These are phyloP conservation scores for Aspergillus sp. DNA, from an alignment of 2,329 filamentous ascomycete species.

Conservation along the genomic window DNA sequence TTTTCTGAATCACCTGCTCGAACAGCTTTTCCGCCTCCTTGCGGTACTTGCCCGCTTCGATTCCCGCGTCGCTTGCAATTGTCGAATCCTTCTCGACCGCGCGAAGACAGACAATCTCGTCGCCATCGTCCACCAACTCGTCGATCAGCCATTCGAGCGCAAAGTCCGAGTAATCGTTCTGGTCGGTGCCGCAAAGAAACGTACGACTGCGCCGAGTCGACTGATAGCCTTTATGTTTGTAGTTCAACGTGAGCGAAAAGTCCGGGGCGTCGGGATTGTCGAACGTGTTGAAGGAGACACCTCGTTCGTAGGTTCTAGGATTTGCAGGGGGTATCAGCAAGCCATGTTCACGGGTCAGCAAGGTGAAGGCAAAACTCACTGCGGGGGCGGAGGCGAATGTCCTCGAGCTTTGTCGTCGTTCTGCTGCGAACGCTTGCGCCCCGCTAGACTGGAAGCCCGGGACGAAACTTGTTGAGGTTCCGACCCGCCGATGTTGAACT, in stretches of 20 bases:
- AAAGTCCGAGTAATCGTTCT: constrained; percentile 88
- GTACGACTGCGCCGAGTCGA: constrained; percentile 77
- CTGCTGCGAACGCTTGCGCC: constrained; percentile 27
- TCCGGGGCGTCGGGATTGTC: constrained; percentile 65
- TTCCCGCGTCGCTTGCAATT: constrained; percentile 59
- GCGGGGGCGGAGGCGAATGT: constrained; percentile 42
- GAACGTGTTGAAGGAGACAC: constrained; percentile 75
- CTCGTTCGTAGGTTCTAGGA: constrained; percentile 61
- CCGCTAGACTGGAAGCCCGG: constrained; percentile 27
- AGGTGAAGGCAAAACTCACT: constrained; percentile 27
- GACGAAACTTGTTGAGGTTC: constrained; percentile 28
- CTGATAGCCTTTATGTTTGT: constrained; percentile 83
- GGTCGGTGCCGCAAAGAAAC: constrained; percentile 87
- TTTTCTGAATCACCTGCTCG: constrained; percentile 74
- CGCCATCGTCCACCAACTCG: constrained; percentile 87
- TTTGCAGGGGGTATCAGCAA: neutral
- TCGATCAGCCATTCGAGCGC: constrained; percentile 90
- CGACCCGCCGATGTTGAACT: constrained; percentile 35
- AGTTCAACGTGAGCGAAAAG: constrained; percentile 77
- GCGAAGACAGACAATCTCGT: constrained; percentile 86
- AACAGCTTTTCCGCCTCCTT: constrained; percentile 74
- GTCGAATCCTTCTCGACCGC: constrained; percentile 83
- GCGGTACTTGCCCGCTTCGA: constrained; percentile 69
- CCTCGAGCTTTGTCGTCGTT: constrained; percentile 26
- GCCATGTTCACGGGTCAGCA: neutral